Conservation (phyloP, 2,329 filamentous ascomycete species). For the Colletotrichum zoysiae region DNA sequence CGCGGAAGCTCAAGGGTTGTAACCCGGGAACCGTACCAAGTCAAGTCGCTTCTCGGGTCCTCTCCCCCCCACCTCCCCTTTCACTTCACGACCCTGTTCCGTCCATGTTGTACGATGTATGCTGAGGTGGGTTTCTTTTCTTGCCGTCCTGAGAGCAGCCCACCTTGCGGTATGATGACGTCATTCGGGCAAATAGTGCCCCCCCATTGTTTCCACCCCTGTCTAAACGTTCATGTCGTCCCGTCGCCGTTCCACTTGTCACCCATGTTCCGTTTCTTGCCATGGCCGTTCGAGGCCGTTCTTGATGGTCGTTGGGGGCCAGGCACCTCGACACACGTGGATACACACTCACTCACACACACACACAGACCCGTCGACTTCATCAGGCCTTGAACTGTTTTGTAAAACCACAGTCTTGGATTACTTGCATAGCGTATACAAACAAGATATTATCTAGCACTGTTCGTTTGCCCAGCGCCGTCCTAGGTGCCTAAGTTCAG, state of each 20-base stretch:
- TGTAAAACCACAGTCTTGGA: background rate
- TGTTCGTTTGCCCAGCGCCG: conserved; percentile 27
- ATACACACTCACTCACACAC: background rate
- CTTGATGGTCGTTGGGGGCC: background rate
- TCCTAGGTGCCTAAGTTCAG: conserved; percentile 15
- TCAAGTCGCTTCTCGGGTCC: background rate
- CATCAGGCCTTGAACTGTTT: background rate
- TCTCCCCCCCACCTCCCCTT: no score
- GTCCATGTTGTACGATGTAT: background rate
- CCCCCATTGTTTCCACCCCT: conserved; percentile 24
- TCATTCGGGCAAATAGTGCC: conserved; percentile 20
- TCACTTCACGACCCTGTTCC: conserved; percentile 6
- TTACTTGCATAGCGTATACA: conserved; percentile 29
- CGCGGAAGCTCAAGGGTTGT: background rate
- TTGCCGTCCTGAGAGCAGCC: conserved; percentile 10
- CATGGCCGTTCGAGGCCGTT: conserved; percentile 15
- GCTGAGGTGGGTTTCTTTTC: background rate
- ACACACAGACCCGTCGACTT: background rate
- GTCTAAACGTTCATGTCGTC: conserved; percentile 19
- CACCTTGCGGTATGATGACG: conserved; percentile 29
- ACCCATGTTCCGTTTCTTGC: conserved; percentile 25
- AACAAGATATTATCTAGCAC: conserved; percentile 39
- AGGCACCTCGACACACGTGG: background rate
- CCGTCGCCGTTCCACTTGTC: conserved; percentile 4
- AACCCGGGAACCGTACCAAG: background rate